phyloP scores from a whole-genome alignment of 1,284 basidiomycete genomes.

The Ceratobasidium sp. region DNA sequence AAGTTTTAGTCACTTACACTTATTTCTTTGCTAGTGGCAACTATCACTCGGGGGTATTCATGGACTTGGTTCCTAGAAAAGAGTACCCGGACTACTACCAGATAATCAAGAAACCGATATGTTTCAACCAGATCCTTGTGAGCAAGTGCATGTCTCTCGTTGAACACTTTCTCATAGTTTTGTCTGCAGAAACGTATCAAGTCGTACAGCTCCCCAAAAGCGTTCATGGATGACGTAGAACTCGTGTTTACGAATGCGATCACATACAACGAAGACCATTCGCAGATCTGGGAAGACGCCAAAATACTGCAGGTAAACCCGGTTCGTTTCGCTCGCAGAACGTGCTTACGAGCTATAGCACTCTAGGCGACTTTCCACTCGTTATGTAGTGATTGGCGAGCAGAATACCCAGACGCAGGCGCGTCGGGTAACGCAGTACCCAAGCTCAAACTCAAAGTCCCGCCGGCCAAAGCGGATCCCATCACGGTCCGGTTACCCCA shows the following conservation, averaged over 20 bases:
- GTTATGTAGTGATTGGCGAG: constrained; percentile 40
- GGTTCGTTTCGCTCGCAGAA: background rate
- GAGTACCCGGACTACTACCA: constrained; percentile 89
- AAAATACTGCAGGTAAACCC: constrained; percentile 69
- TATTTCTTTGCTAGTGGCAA: constrained; percentile 67
- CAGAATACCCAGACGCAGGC: constrained; percentile 26
- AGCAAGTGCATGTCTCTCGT: constrained; percentile 55
- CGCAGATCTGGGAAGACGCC: constrained; percentile 82
- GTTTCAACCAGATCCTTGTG: constrained; percentile 84
- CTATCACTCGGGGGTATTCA: constrained; percentile 80
- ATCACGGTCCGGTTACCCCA: constrained; percentile 27
- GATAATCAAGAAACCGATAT: constrained; percentile 84
- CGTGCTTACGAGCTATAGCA: background rate
- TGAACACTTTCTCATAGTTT: background rate
- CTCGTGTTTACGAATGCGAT: constrained; percentile 93
- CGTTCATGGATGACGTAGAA: constrained; percentile 89
- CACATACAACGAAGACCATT: constrained; percentile 82
- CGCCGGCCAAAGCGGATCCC: constrained; percentile 29
- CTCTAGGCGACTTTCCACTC: constrained; percentile 29
- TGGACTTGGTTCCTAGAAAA: constrained; percentile 84
- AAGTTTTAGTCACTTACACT: constrained; percentile 18
- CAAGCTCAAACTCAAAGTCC: constrained; percentile 44
- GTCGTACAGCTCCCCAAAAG: constrained; percentile 72
- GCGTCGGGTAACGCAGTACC: constrained; percentile 25
- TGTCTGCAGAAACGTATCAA: constrained; percentile 76